Conservation (phyloP, 257 asterid species). For the Scutellaria minor region DNA sequence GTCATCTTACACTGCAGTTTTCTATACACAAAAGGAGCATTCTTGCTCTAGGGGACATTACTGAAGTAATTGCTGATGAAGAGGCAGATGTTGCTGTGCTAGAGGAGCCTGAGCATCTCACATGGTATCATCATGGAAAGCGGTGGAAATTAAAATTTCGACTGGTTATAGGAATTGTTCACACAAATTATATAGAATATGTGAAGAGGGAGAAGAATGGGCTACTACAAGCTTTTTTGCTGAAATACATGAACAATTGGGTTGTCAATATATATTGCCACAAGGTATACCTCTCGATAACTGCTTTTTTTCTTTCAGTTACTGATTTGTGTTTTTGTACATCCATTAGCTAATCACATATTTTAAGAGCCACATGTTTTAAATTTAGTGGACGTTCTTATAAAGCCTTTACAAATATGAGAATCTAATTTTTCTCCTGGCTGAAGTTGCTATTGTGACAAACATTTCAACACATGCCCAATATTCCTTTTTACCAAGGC, state of each 20-base stretch:
- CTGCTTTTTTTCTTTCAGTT: background rate
- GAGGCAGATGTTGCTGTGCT: slow-evolving; percentile 97
- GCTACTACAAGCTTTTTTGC: slow-evolving; percentile 66
- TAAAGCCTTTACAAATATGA: background rate
- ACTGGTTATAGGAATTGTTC: slow-evolving; percentile 87
- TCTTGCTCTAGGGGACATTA: slow-evolving; percentile 90
- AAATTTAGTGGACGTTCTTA: background rate
- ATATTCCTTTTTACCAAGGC: slow-evolving; percentile 11
- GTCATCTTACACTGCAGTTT: slow-evolving; percentile 58
- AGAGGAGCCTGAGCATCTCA: slow-evolving; percentile 99
- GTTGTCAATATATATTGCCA: slow-evolving; percentile 92
- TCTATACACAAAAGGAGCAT: slow-evolving; percentile 87
- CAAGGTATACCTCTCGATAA: slow-evolving; percentile 57
- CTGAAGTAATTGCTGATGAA: slow-evolving; percentile 84
- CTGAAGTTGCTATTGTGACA: slow-evolving; percentile 6
- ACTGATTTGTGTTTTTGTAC: background rate
- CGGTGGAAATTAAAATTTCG: slow-evolving; percentile 90
- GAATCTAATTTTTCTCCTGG: background rate
- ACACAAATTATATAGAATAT: slow-evolving; percentile 90
- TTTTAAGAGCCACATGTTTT: background rate
- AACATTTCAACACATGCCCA: background rate
- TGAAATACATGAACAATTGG: slow-evolving; percentile 89
- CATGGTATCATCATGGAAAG: slow-evolving; percentile 99
- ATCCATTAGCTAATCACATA: background rate
- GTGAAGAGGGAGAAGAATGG: slow-evolving; percentile 93